Base-by-base conservation (phyloP, 305 asterid genomes). In the Vinca major region DNA sequence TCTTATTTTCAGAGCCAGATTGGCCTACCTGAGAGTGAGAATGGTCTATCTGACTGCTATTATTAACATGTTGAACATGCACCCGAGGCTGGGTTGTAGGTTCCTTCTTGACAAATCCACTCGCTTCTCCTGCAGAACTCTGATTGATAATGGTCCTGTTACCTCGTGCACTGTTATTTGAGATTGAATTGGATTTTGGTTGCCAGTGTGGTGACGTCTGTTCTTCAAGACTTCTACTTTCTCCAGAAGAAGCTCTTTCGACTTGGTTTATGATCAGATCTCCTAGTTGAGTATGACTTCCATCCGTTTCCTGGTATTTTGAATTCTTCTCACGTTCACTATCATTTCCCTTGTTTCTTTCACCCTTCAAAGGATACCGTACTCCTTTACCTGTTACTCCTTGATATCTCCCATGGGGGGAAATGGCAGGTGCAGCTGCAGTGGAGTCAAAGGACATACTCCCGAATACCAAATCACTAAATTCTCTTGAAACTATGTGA, bases 181-280 rank as follows among this genome's bases (percentile, higher is more conserved):
- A 53, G 75, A 72, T 65, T 55, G 85, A 49, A 70, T 75, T 77
- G 19, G 85, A 71, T 78, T 94, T 94, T 44, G 93, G 99, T 70
- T 88, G 89, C 99, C 99, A 94, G 56, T 86, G 95, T 71, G 96
- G 74, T 37, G 82, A 75, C 16, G 82, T 39, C 47, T 83, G 80
- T 66, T 87, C 91, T 67, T 81, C 90, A 66, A 75, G 4, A 62
- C 79, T 80, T 55, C 80, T 83, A 69, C 57, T 82, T 68, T 87
- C 96, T 68, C 80, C 86, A 3, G 86, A 63, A 67, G 65, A 55
- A 62, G 67, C 70, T 79, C 80, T 82, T 71, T 81, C 95, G 1
- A 74, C 49, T 58, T 75, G 90, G 77, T 78, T 85, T 37, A 51
- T 70, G 61, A 80, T 86, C 49, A 73, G 54, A 41, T 74, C 83